Evolutionary conservation across 1,139 yeast genomes (phyloP), one percentile per base, ranked within the genome.

Genomic region (Hyphopichia fennica): DNA sequence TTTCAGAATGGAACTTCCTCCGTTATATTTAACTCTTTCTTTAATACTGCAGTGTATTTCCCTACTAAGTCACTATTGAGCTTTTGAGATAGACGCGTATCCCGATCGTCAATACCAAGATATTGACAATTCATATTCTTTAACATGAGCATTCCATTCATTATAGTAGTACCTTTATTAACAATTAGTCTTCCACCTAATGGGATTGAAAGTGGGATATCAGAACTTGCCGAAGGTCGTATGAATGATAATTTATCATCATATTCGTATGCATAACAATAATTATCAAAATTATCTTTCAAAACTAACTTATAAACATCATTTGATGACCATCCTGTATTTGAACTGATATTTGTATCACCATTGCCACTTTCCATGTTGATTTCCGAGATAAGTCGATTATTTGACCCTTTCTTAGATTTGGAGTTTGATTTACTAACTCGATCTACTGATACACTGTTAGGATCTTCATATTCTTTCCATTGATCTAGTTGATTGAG

Each of bases 401-500:
- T 35, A 15, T 19, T 28, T 49, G 41, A 40, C 47, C 41, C 41
- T 48, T 42, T 25, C 42, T 47, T 18, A 3, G 16, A 7, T 20
- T 37, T 43, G 15, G 29, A 36, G 15, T 46, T 46, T 3, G 55
- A 43, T 40, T 52, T 56, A 41, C 52, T 57, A 33, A 72, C 45
- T 28, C 75, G 51, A 50, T 73, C 79, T 3, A 66, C 75, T 1
- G 71, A 62, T 3, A 65, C 72, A 23, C 57, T 63, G 43, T 66
- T 66, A n/a, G 77, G 77, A 47, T 71, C 67, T 37, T 61, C 64
- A 41, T 52, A 52, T 41, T 62, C 65, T 41, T 52, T 58, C 77
- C 78, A 72, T 34, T 67, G 67, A 42, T 72, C 77, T 11, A 72
- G 44, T 37, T 68, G 71, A 38, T 60, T 54, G 25, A 68, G 53